phyloP scores from a whole-genome alignment of 495 filamentous ascomycete species.

The Cercophora sp. region DNA sequence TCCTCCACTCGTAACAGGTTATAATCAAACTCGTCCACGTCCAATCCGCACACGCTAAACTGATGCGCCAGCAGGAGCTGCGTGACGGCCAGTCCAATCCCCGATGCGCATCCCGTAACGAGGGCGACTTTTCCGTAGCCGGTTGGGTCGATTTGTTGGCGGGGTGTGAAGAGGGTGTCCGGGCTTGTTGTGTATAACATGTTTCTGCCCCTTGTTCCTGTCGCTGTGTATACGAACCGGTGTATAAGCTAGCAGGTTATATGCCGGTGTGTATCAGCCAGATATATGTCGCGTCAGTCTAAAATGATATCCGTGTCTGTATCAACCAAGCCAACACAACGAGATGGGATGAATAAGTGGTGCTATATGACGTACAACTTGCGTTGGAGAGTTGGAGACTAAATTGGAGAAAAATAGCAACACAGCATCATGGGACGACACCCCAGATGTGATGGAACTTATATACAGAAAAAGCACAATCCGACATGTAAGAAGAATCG shows the following conservation, averaged over 20 bases:
- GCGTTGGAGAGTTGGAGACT: not conserved
- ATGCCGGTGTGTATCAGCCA: too few species aligned
- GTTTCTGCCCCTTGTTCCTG: too few species aligned
- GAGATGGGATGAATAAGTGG: not conserved
- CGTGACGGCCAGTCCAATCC: constrained; percentile 39
- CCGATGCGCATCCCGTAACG: constrained; percentile 40
- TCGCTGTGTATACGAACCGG: too few species aligned
- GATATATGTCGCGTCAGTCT: too few species aligned
- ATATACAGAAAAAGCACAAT: not conserved
- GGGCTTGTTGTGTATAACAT: constrained; percentile 26
- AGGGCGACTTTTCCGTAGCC: constrained; percentile 32
- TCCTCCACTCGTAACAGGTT: constrained; percentile 22
- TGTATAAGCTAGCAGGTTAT: too few species aligned
- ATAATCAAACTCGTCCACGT: constrained; percentile 29
- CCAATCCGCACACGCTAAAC: constrained; percentile 38
- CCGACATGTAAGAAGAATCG: too few species aligned
- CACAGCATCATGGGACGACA: too few species aligned
- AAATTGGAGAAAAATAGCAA: not conserved
- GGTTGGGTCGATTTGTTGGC: constrained; percentile 20
- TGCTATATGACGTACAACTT: too few species aligned
- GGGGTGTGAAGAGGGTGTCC: constrained; percentile 20
- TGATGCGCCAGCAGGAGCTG: constrained; percentile 35
- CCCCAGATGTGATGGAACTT: not conserved
- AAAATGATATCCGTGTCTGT: not conserved
- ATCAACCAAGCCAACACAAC: not conserved